Evolutionary conservation across 768 basidiomycete genomes (phyloP), one percentile per base, ranked within the genome.

Genomic region (Podaxis carcinomalis): DNA sequence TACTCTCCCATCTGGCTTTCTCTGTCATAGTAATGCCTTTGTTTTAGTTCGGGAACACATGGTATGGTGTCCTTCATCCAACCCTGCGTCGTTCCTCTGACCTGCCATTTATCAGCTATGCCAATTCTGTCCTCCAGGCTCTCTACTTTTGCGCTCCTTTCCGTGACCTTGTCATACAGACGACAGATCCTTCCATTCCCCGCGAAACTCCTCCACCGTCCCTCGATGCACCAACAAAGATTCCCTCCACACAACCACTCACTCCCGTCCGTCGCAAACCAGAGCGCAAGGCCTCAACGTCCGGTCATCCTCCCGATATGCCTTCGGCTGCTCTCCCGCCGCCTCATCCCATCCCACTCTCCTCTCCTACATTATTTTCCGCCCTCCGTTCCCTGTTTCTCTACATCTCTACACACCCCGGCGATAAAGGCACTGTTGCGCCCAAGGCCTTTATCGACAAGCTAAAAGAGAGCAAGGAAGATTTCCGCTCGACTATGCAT

Each of bases 51-150:
- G 95, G 94, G 42, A 98, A 98, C 72, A 98, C 93, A 51, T 98
- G 95, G 94, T 94, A 65, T 67, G 81, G 44, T 16, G 21, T 61
- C 37, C 51, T 25, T 23, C n/a, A 19, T 28, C 35, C 16, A 56
- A 40, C 32, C 50, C 25, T 52, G 56, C n/a, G 19, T 35, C 52
- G 39, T 42, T 39, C 42, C 59, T 63, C 59, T 53, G 37, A 63
- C 59, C 37, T 46, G 62, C 68, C 56, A 72, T 67, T 28, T 51
- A 56, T 61, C 72, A 95, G 95, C 77, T 99, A 99, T 74, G 95
- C 91, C 77, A 99, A 98, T 75, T 97, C 96, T n/a, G 94, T 99
- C 23, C 82, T 99, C 14, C 96, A 99, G 73, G 89, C 97, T 0
- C 84, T 98, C 58, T 99, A 98, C 77, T 96, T 95, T 73, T 98